These are phyloP conservation scores for Hebeloma cylindrosporum DNA, from an alignment of 768 basidiomycete genomes.

Conservation along the genomic window DNA sequence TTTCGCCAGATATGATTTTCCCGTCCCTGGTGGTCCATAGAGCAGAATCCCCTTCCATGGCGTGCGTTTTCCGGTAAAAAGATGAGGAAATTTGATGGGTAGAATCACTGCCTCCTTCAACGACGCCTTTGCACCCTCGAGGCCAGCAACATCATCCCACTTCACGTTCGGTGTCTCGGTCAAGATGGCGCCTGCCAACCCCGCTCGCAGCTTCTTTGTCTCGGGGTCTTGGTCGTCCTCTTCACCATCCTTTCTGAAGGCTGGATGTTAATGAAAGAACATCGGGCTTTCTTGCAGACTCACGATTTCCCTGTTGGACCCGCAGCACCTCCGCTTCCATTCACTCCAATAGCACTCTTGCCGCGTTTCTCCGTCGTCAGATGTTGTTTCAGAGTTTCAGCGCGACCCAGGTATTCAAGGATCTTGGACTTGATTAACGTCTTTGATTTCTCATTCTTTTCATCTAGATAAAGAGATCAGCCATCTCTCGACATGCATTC, in stretches of 20 bases:
- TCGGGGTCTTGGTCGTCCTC: slow-evolving; percentile 89
- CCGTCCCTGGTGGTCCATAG: slow-evolving; percentile 97
- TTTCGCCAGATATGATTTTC: slow-evolving; percentile 95
- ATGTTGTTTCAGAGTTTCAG: slow-evolving; percentile 90
- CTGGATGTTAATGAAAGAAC: background rate
- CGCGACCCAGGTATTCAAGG: slow-evolving; percentile 86
- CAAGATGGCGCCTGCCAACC: slow-evolving; percentile 83
- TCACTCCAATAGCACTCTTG: slow-evolving; percentile 48
- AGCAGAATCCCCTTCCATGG: slow-evolving; percentile 96
- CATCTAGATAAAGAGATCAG: slow-evolving; percentile 22
- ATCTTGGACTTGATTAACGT: slow-evolving; percentile 84
- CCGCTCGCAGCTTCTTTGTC: slow-evolving; percentile 93
- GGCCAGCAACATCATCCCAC: slow-evolving; percentile 98
- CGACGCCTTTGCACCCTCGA: slow-evolving; percentile 93
- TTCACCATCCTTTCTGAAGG: slow-evolving; percentile 41
- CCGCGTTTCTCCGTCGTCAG: slow-evolving; percentile 62
- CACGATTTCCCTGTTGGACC: slow-evolving; percentile 49
- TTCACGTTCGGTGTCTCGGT: slow-evolving; percentile 93
- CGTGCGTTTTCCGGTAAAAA: slow-evolving; percentile 97
- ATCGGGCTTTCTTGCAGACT: slow-evolving; percentile 14
- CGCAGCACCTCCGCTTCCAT: slow-evolving; percentile 42
- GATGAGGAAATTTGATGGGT: slow-evolving; percentile 99
- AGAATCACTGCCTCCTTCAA: slow-evolving; percentile 98
- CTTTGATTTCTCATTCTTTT: slow-evolving; percentile 92
- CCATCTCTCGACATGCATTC: background rate